Conservation (phyloP, 2,329 filamentous ascomycete genomes). For the Alternaria angustiovoidea region DNA sequence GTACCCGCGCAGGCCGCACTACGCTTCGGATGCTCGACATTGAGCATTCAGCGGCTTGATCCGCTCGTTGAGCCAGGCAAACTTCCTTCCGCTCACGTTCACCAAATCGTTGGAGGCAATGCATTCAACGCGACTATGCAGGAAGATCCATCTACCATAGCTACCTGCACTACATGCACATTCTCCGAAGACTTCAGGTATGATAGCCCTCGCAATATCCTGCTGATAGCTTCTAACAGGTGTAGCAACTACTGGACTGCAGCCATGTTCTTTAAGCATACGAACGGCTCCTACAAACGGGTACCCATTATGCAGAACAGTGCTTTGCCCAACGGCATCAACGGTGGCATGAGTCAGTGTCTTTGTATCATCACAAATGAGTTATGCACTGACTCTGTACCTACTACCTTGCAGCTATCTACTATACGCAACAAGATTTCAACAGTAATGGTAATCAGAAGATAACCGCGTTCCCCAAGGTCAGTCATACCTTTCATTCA, state of each 20-base stretch:
- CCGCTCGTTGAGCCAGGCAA: conserved; percentile 34
- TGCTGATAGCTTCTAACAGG: not conserved
- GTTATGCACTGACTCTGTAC: not conserved
- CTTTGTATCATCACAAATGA: not conserved
- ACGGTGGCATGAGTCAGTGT: conserved; percentile 39
- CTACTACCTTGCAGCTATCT: conserved; percentile 22
- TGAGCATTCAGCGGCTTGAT: conserved; percentile 38
- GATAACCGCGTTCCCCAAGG: conserved; percentile 37
- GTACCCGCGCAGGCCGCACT: conserved; percentile 31
- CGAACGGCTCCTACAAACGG: conserved; percentile 40
- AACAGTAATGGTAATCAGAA: conserved; percentile 34
- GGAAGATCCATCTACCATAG: conserved; percentile 15
- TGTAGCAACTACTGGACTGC: conserved; percentile 42
- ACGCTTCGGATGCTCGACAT: conserved; percentile 35
- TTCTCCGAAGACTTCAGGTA: conserved; percentile 31
- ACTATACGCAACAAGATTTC: conserved; percentile 49
- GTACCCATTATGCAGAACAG: conserved; percentile 33
- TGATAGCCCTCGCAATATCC: not conserved
- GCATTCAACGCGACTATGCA: conserved; percentile 33
- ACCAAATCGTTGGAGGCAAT: conserved; percentile 34
- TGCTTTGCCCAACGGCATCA: conserved; percentile 25
- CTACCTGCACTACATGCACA: conserved; percentile 27
- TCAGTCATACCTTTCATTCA: conserved; percentile 13
- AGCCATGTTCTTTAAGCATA: conserved; percentile 39
- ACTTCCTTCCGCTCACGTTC: conserved; percentile 30